Percentiles rank a stretch among this genome's conserved stretches.
These are phyloP conservation scores for Salix dunnii DNA, from an alignment of 345 rosid species.

Conservation along the genomic window DNA sequence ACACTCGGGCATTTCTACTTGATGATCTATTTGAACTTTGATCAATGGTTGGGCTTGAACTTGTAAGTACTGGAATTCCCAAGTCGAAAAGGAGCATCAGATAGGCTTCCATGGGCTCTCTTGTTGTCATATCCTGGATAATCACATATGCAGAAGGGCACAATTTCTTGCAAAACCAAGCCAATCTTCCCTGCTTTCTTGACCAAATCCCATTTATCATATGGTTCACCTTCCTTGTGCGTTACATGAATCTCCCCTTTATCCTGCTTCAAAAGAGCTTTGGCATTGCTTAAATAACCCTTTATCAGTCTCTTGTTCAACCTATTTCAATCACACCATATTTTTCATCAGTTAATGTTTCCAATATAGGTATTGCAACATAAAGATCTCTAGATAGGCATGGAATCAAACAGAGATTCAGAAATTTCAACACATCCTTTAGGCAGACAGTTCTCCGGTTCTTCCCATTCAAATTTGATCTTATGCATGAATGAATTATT, in stretches of 20 bases:
- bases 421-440: background rate
- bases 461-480: background rate
- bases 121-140: conserved; percentile 32
- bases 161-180: conserved; percentile 12
- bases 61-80: conserved; percentile 32
- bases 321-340: conserved; percentile 19
- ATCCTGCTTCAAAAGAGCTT: conserved; percentile 20
- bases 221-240: conserved; percentile 34
- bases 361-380: background rate
- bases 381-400: background rate
- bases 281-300: conserved; percentile 29
- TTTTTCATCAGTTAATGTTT: background rate
- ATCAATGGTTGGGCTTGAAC: conserved; percentile 21
- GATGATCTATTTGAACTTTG: background rate
- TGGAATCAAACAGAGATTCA: background rate
- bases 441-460: background rate
- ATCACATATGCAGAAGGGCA: conserved; percentile 24
- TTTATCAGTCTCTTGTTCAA: conserved; percentile 35
- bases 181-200: conserved; percentile 33
- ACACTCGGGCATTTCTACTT: background rate
- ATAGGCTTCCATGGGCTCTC: conserved; percentile 27
- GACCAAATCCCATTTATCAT: conserved; percentile 32
- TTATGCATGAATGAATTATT: background rate
- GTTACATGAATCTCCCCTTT: conserved; percentile 36
- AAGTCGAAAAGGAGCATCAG: conserved; percentile 20